A percentile compares a stretch with the other conserved stretches of the same genome.
Conservation (phyloP, 208 protist genomes). For the Leishmania gerbilli region DNA sequence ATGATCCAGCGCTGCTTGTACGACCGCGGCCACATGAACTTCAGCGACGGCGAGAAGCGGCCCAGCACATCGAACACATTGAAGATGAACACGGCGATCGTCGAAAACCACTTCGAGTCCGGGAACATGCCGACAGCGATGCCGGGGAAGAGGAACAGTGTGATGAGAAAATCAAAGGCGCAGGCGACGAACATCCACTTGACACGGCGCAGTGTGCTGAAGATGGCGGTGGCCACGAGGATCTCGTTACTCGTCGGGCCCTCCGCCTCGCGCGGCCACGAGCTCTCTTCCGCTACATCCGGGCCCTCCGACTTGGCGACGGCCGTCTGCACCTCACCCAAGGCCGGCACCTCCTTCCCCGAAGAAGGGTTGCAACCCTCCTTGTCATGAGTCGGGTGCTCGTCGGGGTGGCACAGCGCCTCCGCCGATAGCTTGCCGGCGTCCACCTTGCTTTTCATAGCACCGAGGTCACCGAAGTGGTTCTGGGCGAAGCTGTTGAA, state of each 20-base stretch:
- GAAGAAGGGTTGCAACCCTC: not conserved
- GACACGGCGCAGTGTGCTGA: slow-evolving; percentile 23
- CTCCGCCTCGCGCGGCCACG: not conserved
- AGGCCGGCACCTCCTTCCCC: not conserved
- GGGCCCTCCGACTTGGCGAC: not conserved
- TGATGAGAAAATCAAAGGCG: slow-evolving; percentile 55
- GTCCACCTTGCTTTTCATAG: slow-evolving; percentile 25
- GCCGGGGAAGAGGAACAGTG: slow-evolving; percentile 63
- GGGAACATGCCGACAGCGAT: slow-evolving; percentile 46
- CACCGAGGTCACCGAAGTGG: slow-evolving; percentile 35
- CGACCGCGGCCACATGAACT: slow-evolving; percentile 38
- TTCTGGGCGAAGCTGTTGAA: slow-evolving; percentile 48
- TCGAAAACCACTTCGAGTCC: slow-evolving; percentile 59
- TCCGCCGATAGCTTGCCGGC: slow-evolving; percentile 7
- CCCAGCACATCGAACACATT: slow-evolving; percentile 60
- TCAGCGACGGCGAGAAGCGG: slow-evolving; percentile 44
- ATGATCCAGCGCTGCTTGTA: slow-evolving; percentile 43
- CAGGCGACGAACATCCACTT: slow-evolving; percentile 46
- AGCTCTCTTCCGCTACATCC: not conserved
- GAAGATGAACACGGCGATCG: slow-evolving; percentile 59
- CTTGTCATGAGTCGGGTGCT: slow-evolving; percentile 14
- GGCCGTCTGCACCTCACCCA: not conserved
- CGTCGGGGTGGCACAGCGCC: not conserved
- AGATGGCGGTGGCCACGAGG: slow-evolving; percentile 19
- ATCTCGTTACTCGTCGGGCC: slow-evolving; percentile 24